phyloP scores from a whole-genome alignment of 1,284 basidiomycete species.

The Tilletiopsis washingtonensis region DNA sequence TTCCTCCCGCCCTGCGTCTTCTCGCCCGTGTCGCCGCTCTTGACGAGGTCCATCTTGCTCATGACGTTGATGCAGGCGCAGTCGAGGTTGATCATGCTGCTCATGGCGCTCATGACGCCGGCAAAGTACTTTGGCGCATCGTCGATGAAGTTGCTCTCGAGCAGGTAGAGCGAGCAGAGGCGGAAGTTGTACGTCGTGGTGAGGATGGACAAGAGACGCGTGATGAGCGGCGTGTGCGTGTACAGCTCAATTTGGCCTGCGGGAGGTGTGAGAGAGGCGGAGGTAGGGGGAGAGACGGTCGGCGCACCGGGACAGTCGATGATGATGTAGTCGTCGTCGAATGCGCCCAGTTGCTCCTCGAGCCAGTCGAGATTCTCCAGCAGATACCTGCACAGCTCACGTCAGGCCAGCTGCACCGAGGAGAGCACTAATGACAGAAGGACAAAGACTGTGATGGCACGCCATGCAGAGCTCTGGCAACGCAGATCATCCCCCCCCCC shows the following conservation, averaged over 20 bases:
- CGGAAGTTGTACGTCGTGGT: conserved; percentile 38
- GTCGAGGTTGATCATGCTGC: conserved; percentile 95
- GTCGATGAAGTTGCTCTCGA: conserved; percentile 70
- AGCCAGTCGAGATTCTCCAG: conserved; percentile 97
- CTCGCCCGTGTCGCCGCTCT: conserved; percentile 59
- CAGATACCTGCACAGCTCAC: conserved; percentile 64
- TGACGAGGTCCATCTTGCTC: conserved; percentile 98
- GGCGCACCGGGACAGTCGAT: conserved; percentile 85
- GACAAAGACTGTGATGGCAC: too few relatives aligned
- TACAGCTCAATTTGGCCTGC: conserved; percentile 96
- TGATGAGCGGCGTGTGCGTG: conserved; percentile 94
- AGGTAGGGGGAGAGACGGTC: not conserved
- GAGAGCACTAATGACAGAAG: too few relatives aligned
- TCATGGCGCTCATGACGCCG: conserved; percentile 96
- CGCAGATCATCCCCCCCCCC: too few relatives aligned
- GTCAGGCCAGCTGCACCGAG: not conserved
- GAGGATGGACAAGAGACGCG: conserved; percentile 66
- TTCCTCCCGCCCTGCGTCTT: conserved; percentile 11
- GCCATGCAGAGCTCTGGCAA: too few relatives aligned
- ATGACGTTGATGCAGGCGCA: conserved; percentile 95
- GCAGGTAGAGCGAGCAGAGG: conserved; percentile 60
- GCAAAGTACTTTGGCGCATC: conserved; percentile 98
- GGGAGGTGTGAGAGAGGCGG: not conserved
- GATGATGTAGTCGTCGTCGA: conserved; percentile 93
- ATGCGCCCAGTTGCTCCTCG: conserved; percentile 81